phyloP scores from a whole-genome alignment of 148 eudicot species.

The Pouteria glomerata region DNA sequence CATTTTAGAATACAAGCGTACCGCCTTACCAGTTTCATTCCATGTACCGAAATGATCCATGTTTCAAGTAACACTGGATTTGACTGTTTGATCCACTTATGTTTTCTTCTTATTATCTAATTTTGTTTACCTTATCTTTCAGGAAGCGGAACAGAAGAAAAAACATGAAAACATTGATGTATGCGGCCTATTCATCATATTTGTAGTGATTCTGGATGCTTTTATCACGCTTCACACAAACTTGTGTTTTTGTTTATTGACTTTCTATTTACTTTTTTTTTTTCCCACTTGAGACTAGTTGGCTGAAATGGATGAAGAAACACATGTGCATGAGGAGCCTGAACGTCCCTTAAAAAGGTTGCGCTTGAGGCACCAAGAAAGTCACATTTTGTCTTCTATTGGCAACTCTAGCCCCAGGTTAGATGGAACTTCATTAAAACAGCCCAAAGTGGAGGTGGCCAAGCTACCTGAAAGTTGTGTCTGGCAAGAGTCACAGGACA shows the following conservation, averaged over 20 bases:
- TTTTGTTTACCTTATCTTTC: slow-evolving; percentile 11
- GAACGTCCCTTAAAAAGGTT: slow-evolving; percentile 77
- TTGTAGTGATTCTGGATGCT: slow-evolving; percentile 1
- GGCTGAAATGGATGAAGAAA: slow-evolving; percentile 40
- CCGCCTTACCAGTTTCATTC: no score
- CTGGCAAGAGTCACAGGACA: slow-evolving; percentile 17
- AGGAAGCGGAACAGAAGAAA: slow-evolving; percentile 38
- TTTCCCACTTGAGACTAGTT: slow-evolving; percentile 28
- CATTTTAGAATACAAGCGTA: no score
- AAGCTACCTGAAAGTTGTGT: slow-evolving; percentile 37
- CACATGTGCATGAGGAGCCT: slow-evolving; percentile 37
- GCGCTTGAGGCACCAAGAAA: slow-evolving; percentile 41
- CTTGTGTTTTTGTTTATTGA: background rate
- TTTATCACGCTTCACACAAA: background rate
- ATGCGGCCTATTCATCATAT: slow-evolving; percentile 21
- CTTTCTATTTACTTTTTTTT: background rate
- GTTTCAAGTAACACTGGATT: no score
- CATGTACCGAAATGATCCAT: no score
- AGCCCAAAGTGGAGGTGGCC: slow-evolving; percentile 49
- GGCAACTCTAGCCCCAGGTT: slow-evolving; percentile 20
- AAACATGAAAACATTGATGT: slow-evolving; percentile 29
- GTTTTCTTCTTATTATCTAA: background rate
- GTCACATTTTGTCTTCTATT: slow-evolving; percentile 27
- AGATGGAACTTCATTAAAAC: slow-evolving; percentile 31
- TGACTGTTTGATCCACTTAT: no score